These are phyloP conservation scores for Irpex lacteus DNA, from an alignment of 1,284 basidiomycete species.

Conservation along the genomic window DNA sequence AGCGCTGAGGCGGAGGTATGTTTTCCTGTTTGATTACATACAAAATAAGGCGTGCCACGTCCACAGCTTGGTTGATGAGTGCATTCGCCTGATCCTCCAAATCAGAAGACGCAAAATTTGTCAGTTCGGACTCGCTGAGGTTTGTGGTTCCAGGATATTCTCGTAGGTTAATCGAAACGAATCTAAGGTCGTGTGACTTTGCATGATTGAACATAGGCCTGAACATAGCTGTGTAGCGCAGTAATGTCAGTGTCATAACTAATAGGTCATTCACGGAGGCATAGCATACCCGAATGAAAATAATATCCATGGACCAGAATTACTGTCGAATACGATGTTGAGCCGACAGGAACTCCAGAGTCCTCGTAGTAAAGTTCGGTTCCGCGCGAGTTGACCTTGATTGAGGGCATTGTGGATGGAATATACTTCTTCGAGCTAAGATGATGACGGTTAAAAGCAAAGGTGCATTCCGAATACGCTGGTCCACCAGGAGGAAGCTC, in stretches of 20 bases:
- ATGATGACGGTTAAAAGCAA: neutral
- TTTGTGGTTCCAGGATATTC: constrained; percentile 16
- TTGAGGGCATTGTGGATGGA: constrained; percentile 5
- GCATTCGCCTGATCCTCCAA: neutral
- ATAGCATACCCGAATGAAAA: constrained; percentile 14
- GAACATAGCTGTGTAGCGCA: constrained; percentile 37
- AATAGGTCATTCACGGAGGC: constrained; percentile 46
- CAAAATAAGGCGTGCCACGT: neutral
- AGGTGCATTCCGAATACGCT: neutral
- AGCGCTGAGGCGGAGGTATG: neutral
- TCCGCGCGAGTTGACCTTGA: constrained; percentile 6
- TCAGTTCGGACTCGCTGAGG: neutral
- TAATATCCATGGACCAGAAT: constrained; percentile 68
- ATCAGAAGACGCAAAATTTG: neutral
- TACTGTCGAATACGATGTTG: constrained; percentile 74
- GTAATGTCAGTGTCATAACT: constrained; percentile 27
- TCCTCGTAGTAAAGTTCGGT: constrained; percentile 20
- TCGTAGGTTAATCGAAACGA: constrained; percentile 10
- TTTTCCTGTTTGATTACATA: neutral
- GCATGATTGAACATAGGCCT: constrained; percentile 9
- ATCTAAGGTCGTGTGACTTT: constrained; percentile 5
- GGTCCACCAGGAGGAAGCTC: neutral
- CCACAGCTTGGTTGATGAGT: neutral
- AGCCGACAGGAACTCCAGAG: constrained; percentile 29
- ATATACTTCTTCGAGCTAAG: neutral